Evolutionary conservation across 306 rosid species (phyloP).

Genomic region (Malus orientalis): DNA sequence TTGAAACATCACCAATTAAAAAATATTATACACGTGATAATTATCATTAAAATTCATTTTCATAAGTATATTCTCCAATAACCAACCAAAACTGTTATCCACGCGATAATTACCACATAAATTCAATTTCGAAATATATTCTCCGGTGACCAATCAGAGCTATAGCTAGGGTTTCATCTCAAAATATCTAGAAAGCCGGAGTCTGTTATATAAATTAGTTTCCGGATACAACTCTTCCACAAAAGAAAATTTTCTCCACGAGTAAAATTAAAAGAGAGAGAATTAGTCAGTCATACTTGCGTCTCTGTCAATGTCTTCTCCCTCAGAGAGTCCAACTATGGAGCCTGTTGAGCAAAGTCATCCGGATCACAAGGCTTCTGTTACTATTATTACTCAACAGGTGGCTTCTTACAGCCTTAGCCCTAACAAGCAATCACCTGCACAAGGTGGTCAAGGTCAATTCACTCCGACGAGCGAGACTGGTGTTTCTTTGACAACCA

Average conservation of each 20-base stretch:
- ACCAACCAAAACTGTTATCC: too few relatives aligned
- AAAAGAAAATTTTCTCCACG: background rate
- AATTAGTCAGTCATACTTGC: background rate
- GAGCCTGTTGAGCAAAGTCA: background rate
- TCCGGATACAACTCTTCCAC: background rate
- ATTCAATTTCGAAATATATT: background rate
- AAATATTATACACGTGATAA: background rate
- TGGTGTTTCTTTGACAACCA: background rate
- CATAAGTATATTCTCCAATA: background rate
- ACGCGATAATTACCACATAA: background rate
- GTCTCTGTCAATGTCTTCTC: slow-evolving; percentile 1
- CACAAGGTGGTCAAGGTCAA: background rate
- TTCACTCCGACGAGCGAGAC: background rate
- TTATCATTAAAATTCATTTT: background rate
- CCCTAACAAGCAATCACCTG: background rate
- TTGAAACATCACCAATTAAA: background rate
- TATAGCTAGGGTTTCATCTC: background rate
- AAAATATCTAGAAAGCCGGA: background rate
- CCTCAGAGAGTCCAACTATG: slow-evolving; percentile 14
- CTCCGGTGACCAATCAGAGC: background rate
- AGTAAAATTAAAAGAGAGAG: background rate
- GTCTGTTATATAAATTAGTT: background rate
- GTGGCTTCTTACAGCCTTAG: background rate
- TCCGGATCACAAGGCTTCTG: slow-evolving; percentile 5
- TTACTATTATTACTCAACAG: background rate